These are phyloP conservation scores for Suhomyces xylopsoci DNA, from an alignment of 805 yeast species.

Conservation along the genomic window DNA sequence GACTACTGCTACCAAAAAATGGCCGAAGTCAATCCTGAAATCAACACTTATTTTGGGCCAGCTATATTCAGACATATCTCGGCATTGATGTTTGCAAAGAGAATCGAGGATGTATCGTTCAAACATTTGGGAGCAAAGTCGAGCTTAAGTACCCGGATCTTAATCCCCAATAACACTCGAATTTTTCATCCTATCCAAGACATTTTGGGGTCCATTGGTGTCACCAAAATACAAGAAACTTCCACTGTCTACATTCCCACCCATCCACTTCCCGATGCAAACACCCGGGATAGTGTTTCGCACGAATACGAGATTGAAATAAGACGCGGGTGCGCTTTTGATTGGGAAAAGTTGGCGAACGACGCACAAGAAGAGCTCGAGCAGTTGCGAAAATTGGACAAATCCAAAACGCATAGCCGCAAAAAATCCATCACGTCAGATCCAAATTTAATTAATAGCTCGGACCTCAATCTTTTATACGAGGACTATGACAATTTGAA, in stretches of 20 bases:
- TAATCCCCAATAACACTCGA: neutral
- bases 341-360: slow-evolving; percentile 1
- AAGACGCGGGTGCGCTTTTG: slow-evolving; percentile 4
- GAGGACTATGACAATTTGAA: slow-evolving; percentile 4
- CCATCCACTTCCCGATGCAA: slow-evolving; percentile 1
- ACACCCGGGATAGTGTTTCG: neutral
- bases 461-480: neutral
- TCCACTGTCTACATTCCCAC: slow-evolving; percentile 2
- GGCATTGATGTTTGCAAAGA: slow-evolving; percentile 3
- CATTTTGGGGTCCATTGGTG: neutral
- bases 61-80: slow-evolving; percentile 1
- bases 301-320: slow-evolving; percentile 2
- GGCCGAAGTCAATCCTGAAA: neutral
- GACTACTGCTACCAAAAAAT: neutral
- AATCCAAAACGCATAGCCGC: neutral
- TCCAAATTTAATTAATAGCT: neutral
- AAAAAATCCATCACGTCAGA: neutral
- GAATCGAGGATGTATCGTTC: slow-evolving; percentile 1
- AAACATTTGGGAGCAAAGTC: slow-evolving; percentile 1
- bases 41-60: neutral
- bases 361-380: slow-evolving; percentile 1
- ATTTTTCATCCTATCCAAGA: slow-evolving; percentile 4
- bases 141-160: neutral
- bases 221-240: slow-evolving; percentile 3
- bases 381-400: neutral